Evolutionary conservation across 306 rosid genomes (phyloP).

Genomic region (Canavalia ensiformis): DNA sequence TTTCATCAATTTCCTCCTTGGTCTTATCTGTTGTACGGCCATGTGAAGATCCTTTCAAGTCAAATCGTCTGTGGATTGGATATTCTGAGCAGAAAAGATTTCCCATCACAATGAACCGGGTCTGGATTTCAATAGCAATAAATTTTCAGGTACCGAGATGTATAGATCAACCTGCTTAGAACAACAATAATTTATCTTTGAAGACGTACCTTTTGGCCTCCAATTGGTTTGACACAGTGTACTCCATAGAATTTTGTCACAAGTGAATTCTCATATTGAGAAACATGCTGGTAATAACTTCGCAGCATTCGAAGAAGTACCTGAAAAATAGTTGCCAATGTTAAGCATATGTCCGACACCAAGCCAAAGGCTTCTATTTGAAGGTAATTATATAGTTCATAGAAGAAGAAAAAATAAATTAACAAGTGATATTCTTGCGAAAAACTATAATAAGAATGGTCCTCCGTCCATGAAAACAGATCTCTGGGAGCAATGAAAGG

Average conservation of each 20-base stretch:
- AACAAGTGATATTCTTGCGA: not conserved
- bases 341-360: slow-evolving; percentile 10
- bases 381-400: not conserved
- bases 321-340: slow-evolving; percentile 56
- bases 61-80: slow-evolving; percentile 91
- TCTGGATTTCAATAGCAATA: slow-evolving; percentile 62
- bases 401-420: not conserved
- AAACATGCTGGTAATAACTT: slow-evolving; percentile 79
- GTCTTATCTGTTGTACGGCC: slow-evolving; percentile 89
- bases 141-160: slow-evolving; percentile 21
- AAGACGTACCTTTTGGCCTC: slow-evolving; percentile 85
- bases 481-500: not conserved
- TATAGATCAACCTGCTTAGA: slow-evolving; percentile 7
- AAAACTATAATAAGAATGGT: not conserved
- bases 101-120: slow-evolving; percentile 99
- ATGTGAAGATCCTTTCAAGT: slow-evolving; percentile 95
- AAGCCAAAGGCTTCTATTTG: not conserved
- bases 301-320: slow-evolving; percentile 95
- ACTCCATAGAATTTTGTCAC: slow-evolving; percentile 94
- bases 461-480: slow-evolving; percentile 1
- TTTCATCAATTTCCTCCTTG: slow-evolving; percentile 91
- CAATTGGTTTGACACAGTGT: slow-evolving; percentile 95
- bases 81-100: slow-evolving; percentile 97
- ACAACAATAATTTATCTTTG: slow-evolving; percentile 22
- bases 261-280: slow-evolving; percentile 79